Percentiles rank a stretch among this genome's conserved stretches.
Conservation (phyloP, 345 rosid species). For the Mangifera indica region DNA sequence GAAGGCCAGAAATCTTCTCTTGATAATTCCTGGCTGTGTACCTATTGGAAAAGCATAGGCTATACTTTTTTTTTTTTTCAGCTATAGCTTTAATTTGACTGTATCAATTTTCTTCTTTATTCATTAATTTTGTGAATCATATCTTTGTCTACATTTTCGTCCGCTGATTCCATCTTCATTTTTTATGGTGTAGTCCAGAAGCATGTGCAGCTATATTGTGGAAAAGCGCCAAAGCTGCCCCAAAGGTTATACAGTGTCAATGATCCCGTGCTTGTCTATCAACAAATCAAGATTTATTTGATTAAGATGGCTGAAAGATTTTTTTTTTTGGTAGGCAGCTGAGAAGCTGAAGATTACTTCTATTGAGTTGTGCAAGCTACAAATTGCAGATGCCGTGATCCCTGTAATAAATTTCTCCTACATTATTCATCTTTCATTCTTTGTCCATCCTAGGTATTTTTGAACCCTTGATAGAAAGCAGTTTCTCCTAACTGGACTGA, state of each 20-base stretch:
- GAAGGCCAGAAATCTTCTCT: not conserved
- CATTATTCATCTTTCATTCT: constrained; percentile 3
- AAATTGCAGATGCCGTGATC: constrained; percentile 83
- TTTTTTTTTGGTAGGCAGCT: constrained; percentile 69
- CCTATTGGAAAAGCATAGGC: not conserved
- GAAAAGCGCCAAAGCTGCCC: constrained; percentile 89
- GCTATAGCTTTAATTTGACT: not conserved
- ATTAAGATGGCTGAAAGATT: constrained; percentile 9
- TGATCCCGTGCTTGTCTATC: constrained; percentile 14
- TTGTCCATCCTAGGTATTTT: not conserved
- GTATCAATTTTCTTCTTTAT: not conserved
- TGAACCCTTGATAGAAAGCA: not conserved
- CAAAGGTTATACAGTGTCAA: constrained; percentile 54
- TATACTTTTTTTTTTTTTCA: too few species aligned
- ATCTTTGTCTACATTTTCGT: not conserved
- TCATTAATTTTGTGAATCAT: not conserved
- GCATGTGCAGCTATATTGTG: constrained; percentile 97
- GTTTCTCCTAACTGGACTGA: not conserved
- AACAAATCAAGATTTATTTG: constrained; percentile 8
- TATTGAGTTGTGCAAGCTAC: constrained; percentile 61
- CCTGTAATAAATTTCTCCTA: constrained; percentile 51
- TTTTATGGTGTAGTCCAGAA: constrained; percentile 70
- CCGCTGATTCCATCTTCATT: constrained; percentile 10
- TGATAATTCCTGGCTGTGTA: not conserved
- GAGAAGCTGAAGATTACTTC: constrained; percentile 86